Percentiles rank a stretch among this genome's conserved stretches.
These are phyloP conservation scores for Magnolia changhungtana DNA, from an alignment of 164 flowering plant genomes.

Conservation along the genomic window DNA sequence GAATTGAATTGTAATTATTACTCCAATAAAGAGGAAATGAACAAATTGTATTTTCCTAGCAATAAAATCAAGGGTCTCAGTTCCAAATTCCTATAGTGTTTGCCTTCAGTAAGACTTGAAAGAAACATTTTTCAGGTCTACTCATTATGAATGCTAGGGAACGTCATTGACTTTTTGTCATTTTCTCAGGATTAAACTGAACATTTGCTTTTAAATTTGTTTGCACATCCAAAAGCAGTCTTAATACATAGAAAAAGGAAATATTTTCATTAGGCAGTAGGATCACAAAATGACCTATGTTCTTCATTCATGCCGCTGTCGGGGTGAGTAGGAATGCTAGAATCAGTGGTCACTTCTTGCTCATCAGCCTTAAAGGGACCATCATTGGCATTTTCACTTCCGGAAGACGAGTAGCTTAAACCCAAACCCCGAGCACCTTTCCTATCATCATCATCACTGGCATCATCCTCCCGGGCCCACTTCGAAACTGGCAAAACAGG, in stretches of 20 bases:
- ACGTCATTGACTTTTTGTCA: background rate
- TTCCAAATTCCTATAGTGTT: background rate
- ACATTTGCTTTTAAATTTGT: too few relatives aligned
- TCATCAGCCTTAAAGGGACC: constrained; percentile 45
- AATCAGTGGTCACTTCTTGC: constrained; percentile 42
- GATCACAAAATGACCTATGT: constrained; percentile 50
- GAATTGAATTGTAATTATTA: background rate
- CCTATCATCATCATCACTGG: constrained; percentile 77
- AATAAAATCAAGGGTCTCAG: background rate
- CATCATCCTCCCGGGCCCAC: constrained; percentile 95
- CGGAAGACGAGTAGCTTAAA: constrained; percentile 91
- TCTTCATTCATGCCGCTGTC: constrained; percentile 80
- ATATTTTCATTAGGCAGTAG: background rate
- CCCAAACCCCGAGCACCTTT: constrained; percentile 54
- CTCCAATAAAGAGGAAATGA: background rate
- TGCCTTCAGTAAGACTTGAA: background rate
- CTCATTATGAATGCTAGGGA: background rate
- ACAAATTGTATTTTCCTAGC: background rate
- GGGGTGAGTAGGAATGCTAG: constrained; percentile 40
- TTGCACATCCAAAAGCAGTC: background rate
- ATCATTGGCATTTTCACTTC: constrained; percentile 80
- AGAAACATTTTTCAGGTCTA: background rate
- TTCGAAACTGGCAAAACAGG: constrained; percentile 75
- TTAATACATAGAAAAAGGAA: background rate
- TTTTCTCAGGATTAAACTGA: background rate